Base-by-base conservation (phyloP, 805 yeast genomes). In the Yamadazyma insecticola region DNA sequence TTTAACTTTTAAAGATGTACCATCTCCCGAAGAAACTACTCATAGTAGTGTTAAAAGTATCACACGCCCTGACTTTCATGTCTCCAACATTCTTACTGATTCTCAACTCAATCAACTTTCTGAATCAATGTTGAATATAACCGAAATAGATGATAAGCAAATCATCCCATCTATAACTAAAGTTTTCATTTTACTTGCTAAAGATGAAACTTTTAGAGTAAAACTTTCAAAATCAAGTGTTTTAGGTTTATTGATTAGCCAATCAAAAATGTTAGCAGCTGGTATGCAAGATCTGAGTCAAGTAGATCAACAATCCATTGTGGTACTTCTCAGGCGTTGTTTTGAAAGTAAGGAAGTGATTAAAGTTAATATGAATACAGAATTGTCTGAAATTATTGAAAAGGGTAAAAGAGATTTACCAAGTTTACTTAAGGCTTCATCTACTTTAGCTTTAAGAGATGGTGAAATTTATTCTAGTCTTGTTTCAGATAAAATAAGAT, bases 281-380 rank as follows among this genome's bases (percentile, higher is more conserved):
- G 32, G 25, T 13, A 36, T 27, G 9, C 21, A 28, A 7, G 37
- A 39, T 7, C 33, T 37, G 16, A 32, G 33, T n/a, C 43, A 43
- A 15, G 16, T 25, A 9, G 40, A 37, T 17, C 50, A 46, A 32
- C 37, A 35, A 16, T 32, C 24, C 6, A 21, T 53, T 13, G 63
- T 76, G 1, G 60, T 75, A 9, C 57, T 87, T 20, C 51, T 80
- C 1, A 71, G 96, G 49, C 65, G 82, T 26, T 78, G 88, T 35
- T 76, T 80, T 50, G 97, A 88, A 52, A 71, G 76, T 3, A 51
- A 60, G 0, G 68, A 64, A 0, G 57, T 73, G 9, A 57, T 86
- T 4, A 60, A 63, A 17, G 58, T 60, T 7, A 56, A 72, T 22
- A 72, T 85, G 45, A 44, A 57, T 1, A 59, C 67, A 14, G 87